Evolutionary conservation across 768 basidiomycete species (phyloP).

Genomic region (Myochromella boudieri): DNA sequence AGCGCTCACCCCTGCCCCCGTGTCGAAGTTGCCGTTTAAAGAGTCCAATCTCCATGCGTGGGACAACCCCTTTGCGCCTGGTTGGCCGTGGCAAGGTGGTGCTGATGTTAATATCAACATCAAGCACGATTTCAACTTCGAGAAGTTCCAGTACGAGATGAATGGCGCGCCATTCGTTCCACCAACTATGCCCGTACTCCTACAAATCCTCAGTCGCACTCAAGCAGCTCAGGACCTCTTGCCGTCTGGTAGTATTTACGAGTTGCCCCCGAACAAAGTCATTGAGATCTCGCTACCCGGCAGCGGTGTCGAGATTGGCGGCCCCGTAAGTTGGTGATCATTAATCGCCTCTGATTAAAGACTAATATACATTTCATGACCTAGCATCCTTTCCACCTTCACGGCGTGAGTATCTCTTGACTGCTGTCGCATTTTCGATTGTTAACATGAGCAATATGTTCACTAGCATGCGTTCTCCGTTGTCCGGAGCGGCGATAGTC

Average conservation of each 20-base stretch:
- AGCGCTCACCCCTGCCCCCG: conserved; percentile 14
- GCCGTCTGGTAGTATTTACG: conserved; percentile 37
- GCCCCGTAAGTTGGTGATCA: conserved; percentile 24
- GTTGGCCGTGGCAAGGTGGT: conserved; percentile 28
- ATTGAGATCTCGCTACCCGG: conserved; percentile 46
- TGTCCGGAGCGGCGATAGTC: conserved; percentile 30
- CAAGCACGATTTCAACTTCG: conserved; percentile 21
- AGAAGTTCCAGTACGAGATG: conserved; percentile 19
- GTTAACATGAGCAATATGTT: conserved; percentile 2
- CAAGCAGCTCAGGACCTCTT: conserved; percentile 36
- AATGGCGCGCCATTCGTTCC: conserved; percentile 32
- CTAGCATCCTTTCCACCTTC: conserved; percentile 29
- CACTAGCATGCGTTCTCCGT: conserved; percentile 35
- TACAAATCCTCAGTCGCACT: conserved; percentile 49
- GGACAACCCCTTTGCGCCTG: conserved; percentile 25
- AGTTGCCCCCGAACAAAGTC: conserved; percentile 41
- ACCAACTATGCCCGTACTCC: conserved; percentile 44
- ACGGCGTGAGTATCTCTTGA: conserved; percentile 23
- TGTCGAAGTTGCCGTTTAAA: conserved; percentile 25
- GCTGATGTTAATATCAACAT: conserved; percentile 43
- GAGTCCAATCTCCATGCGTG: conserved; percentile 42
- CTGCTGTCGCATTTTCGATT: neutral
- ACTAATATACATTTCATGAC: neutral
- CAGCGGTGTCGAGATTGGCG: conserved; percentile 21
- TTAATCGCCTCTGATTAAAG: neutral